Base-by-base conservation (phyloP, 768 basidiomycete genomes). In the Psilocybe cubensis region DNA sequence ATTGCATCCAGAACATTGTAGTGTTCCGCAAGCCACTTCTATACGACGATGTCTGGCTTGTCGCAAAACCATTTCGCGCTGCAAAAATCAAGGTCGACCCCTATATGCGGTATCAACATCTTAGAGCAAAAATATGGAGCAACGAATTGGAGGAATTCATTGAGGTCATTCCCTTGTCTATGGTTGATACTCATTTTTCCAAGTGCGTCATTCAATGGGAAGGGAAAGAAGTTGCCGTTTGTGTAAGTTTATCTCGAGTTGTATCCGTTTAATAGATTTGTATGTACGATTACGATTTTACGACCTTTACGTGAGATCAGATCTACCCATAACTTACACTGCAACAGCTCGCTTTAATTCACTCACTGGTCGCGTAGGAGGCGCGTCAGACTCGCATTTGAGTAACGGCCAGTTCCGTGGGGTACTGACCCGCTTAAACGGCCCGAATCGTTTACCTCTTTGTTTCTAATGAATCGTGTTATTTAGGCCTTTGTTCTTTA, bases 91-190 rank as follows among this genome's bases (percentile, higher is more conserved):
- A 25, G 25, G 1, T 41, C 4, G 59, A 60, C n/a, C 59, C 54
- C n/a, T 60, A 52, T 29, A 21, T 17, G 12, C 12, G 4, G 4
- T 60, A 56, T 35, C 54, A 53, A 6, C 48, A 43, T 28, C 21
- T 60, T 6, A 24, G 41, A 14, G 59, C 59, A 18, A 60, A 52
- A 20, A 42, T 60, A n/a, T 56, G 54, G 59, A 21, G 28, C 11
- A 4, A 23, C 2, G 49, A 46, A 17, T 38, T 55, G 7, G 50
- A 51, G 11, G 43, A 49, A 3, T 3, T 5, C 4, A 10, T 60
- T 14, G 50, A 52, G 25, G 43, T 52, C 8, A n/a, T 60, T 10
- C 49, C 54, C 7, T 2, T 52, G 17, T 44, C 49, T 4, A 17
- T 23, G n/a, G 29, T 60, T 45, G 25, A 27, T 12, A 28, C 45